Base-by-base conservation (phyloP, 2,329 filamentous ascomycete genomes). In the Pseudogymnoascus sp. region DNA sequence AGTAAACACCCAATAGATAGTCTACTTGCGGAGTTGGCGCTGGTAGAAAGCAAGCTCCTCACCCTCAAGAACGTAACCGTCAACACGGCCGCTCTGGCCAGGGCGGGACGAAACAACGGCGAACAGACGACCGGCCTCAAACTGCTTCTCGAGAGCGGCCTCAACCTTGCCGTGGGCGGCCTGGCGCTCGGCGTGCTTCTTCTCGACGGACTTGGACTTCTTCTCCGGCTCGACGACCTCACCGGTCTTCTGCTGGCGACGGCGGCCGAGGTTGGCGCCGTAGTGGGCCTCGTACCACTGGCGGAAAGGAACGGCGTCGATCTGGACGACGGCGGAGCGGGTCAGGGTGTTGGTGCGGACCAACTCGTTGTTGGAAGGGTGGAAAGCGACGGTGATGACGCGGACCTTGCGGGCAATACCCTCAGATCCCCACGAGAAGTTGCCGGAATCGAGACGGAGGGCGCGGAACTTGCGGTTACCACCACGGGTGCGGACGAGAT, bases 231-330 rank as follows among this genome's bases (percentile, higher is more conserved):
- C 73, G 69, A 70, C 66, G 65, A 68, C 69, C 63, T 75, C 73
- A 61, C 73, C 77, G 62, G 74, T 71, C 81, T 96, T 93, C 80
- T 88, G 85, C 85, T 96, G 92, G 83, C 93, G 91, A 82, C 89
- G 90, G 76, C 93, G 90, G 79, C 95, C 95, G 70, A 99, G 79
- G 75, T 84, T 75, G 81, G 91, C 86, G 78, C 95, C 95, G 87
- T 99, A 99, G 90, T 99, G 95, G 74, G 95, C 92, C 88, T 99
- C 95, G 84, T 96, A 99, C 95, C 95, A 99, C 85, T 98, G 93
- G 80, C 95, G 87, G 91, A 99, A 99, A 73, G 95, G 95, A 70
- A 95, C 92, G 75, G 96, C 95, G 81, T 99, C 95, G 82, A 99
- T 85, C 86, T 99, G 95, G 80, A 99, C 91, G 77, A 99, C 91